Percentiles rank a stretch among this genome's conserved stretches.
phyloP scores from a whole-genome alignment of 208 protist genomes.

The Crithidia sp. region DNA sequence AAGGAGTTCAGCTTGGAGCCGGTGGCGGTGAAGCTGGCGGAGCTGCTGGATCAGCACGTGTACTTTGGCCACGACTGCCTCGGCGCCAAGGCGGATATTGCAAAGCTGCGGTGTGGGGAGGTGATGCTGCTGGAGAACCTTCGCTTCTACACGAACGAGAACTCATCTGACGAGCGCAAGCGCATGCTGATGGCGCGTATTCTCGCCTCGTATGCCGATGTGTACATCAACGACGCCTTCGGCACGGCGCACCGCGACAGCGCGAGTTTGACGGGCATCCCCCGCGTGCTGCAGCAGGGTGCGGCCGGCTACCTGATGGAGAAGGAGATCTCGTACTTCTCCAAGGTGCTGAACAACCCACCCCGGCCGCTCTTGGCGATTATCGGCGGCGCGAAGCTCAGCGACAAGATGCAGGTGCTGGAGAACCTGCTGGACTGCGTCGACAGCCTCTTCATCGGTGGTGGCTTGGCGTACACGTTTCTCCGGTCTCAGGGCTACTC shows the following conservation, averaged over 20 bases:
- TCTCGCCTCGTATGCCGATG: constrained; percentile 94
- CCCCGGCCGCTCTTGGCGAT: constrained; percentile 96
- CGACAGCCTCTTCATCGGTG: constrained; percentile 98
- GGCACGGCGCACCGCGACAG: constrained; percentile 98
- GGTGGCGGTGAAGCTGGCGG: constrained; percentile 91
- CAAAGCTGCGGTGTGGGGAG: constrained; percentile 69
- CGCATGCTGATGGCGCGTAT: constrained; percentile 86
- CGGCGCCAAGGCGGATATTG: constrained; percentile 63
- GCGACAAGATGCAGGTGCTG: constrained; percentile 99
- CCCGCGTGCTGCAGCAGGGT: constrained; percentile 74
- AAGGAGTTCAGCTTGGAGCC: constrained; percentile 91
- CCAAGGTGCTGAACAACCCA: constrained; percentile 89
- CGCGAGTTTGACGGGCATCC: constrained; percentile 87
- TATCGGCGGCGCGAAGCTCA: constrained; percentile 96
- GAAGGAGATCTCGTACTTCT: constrained; percentile 99
- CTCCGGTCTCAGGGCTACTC: constrained; percentile 79
- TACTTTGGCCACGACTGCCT: constrained; percentile 87
- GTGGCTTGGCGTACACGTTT: constrained; percentile 99
- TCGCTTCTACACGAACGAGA: constrained; percentile 98
- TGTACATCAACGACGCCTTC: constrained; percentile 99
- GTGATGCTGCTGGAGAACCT: constrained; percentile 99
- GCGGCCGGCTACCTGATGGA: constrained; percentile 98
- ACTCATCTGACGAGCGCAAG: constrained; percentile 85
- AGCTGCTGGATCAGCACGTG: constrained; percentile 89
- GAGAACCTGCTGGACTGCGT: constrained; percentile 98